Base-by-base conservation (phyloP, 176 grass and related monocot species). In the maize (Zea mays) region DNA sequence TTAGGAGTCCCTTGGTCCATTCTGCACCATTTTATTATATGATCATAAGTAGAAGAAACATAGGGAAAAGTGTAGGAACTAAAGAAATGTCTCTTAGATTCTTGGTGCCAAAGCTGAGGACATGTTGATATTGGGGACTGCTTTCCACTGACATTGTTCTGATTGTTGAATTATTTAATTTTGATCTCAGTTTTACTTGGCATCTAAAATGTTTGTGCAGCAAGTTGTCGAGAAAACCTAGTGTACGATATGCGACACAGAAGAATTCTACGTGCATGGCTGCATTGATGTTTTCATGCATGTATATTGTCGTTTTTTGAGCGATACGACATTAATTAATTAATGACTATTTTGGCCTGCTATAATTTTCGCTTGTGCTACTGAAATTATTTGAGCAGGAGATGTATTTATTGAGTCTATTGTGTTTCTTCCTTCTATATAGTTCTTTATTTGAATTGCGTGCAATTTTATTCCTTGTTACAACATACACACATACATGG, bases 371-470 rank as follows among this genome's bases (percentile, higher is more conserved):
- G 20, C 7, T 55, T 67, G 17, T 37, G 45, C 38, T 70, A 74
- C 45, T 14, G 45, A 56, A 70, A 84, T 69, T 79, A 48, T 64
- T 37, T 57, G 39, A 69, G 10, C n/a, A 4, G n/a, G 36, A 57
- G 41, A 39, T 15, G 13, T 78, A 51, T 74, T 37, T 68, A 50
- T 76, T 67, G 7, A 68, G 36, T 82, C 21, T 67, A 67, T 62
- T 71, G 52, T 5, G 20, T 85, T 40, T 50, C 9, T 59, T 27
- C 37, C 19, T 16, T 71, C 27, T 9, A 0, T 69, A 69, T 71
- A 75, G 36, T 74, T 74, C 33, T 57, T 79, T 82, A 70, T 82
- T 80, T 81, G 70, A 64, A 55, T 87, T 41, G 73, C n/a, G 33
- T 65, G 73, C 49, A 76, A 63, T 77, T 60, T 58, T 82, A 43